Base-by-base conservation (phyloP, 306 rosid genomes). In the Rosa persica region DNA sequence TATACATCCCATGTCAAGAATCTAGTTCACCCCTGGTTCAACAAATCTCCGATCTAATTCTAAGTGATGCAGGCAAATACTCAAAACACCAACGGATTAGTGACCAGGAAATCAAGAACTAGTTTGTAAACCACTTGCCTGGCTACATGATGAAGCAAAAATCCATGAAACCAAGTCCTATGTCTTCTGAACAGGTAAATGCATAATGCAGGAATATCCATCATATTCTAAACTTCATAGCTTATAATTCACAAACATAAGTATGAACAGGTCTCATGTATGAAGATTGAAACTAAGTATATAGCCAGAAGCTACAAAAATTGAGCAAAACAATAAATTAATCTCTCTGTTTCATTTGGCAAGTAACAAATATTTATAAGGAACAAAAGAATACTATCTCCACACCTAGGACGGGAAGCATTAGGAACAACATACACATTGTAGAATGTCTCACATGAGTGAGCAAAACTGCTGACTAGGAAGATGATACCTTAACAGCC, bases 401-500 rank as follows among this genome's bases (percentile, higher is more conserved):
- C 76, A 69, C 51, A 76, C 48, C 85, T 78, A 80, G 2, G 72
- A 82, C 30, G 69, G 43, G 65, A 70, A 20, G 67, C 72, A 77
- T 23, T 62, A 30, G 72, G 36, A 60, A 70, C 80, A 81, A 30
- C 72, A 78, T n/a, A 55, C 75, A 49, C 57, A 74, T 11, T 3
- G n/a, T 25, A 80, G 52, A 62, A 67, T 36, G 27, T 20, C 46
- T 62, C 48, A 74, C 77, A 39, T 23, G 61, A 27, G 16, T 46
- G 42, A 9, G 57, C 64, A 57, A 48, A 44, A 60, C 34, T 36
- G 38, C 64, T 70, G 42, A 55, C 70, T 79, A 79, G 40, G 83
- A 62, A n/a, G 90, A 81, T 65, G 91, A 79, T 79, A 87, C 84
- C 87, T 85, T 84, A 8, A 82, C 82, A 39, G 95, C 92, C 83